A percentile compares a stretch with the other conserved stretches of the same genome.
phyloP scores from a whole-genome alignment of 306 rosid species.

The Castanea crenata region DNA sequence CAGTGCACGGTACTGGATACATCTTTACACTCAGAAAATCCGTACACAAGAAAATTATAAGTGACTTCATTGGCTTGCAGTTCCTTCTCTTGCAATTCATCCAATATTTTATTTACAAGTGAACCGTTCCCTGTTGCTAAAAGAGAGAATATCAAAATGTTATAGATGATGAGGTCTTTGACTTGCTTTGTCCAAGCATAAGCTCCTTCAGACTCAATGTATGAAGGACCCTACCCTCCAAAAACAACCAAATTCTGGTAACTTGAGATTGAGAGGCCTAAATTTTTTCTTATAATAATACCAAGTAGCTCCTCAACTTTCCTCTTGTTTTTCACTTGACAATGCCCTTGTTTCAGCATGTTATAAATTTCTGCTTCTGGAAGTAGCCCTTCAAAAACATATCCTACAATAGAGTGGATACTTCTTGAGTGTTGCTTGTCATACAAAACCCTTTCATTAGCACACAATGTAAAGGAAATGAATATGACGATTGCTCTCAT shows the following conservation, averaged over 20 bases:
- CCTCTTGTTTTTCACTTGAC: conserved; percentile 43
- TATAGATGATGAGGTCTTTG: conserved; percentile 46
- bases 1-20: conserved; percentile 43
- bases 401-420: conserved; percentile 39
- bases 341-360: conserved; percentile 55
- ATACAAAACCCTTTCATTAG: conserved; percentile 54
- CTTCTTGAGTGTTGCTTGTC: conserved; percentile 47
- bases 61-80: conserved; percentile 55
- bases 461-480: conserved; percentile 36
- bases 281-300: conserved; percentile 44
- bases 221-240: conserved; percentile 39
- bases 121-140: conserved; percentile 43
- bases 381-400: conserved; percentile 43
- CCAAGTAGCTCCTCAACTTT: conserved; percentile 64
- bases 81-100: conserved; percentile 55
- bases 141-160: conserved; percentile 70
- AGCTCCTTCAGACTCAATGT: conserved; percentile 56
- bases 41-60: conserved; percentile 65
- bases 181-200: conserved; percentile 49
- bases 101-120: conserved; percentile 41
- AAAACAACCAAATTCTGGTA: conserved; percentile 57
- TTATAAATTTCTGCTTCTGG: conserved; percentile 52
- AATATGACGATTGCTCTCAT: conserved; percentile 38
- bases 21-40: conserved; percentile 60
- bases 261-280: conserved; percentile 45